Percentiles rank a stretch among this genome's conserved stretches.
These are phyloP conservation scores for Phaseolus coccineus DNA, from an alignment of 331 rosid species.

Conservation along the genomic window DNA sequence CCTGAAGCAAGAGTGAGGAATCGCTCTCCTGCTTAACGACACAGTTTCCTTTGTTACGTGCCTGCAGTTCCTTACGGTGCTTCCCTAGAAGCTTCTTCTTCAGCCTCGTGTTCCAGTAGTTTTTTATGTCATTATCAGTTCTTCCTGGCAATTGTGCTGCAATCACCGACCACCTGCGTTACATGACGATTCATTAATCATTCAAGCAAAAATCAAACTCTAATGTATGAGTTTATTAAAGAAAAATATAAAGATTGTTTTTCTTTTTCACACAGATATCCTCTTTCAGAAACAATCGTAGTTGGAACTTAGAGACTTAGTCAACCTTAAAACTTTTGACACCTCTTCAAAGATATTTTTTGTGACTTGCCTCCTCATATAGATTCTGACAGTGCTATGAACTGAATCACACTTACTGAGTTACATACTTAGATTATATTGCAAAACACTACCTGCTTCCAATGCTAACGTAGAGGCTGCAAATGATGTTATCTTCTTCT, in stretches of 20 bases:
- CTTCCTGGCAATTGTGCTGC: constrained; percentile 92
- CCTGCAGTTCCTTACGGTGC: constrained; percentile 64
- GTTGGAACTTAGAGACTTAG: neutral
- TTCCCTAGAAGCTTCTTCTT: constrained; percentile 87
- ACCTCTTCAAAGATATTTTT: neutral
- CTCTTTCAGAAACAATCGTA: neutral
- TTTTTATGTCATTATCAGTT: constrained; percentile 92
- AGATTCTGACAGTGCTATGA: neutral
- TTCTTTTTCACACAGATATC: neutral
- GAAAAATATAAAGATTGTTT: neutral
- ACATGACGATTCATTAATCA: neutral
- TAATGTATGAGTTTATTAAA: neutral
- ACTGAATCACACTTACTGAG: neutral
- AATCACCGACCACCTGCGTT: constrained; percentile 82
- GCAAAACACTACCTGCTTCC: constrained; percentile 75
- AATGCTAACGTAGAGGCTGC: constrained; percentile 84
- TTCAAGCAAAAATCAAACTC: neutral
- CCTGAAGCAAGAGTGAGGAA: constrained; percentile 35
- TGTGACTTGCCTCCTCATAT: neutral
- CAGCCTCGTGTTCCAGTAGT: constrained; percentile 93
- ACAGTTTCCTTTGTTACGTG: constrained; percentile 49
- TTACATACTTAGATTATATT: neutral
- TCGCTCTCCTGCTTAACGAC: constrained; percentile 46
- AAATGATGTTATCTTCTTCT: constrained; percentile 87
- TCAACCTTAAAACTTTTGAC: neutral